Conservation (phyloP, 306 rosid genomes). For the Rubus idaeus region DNA sequence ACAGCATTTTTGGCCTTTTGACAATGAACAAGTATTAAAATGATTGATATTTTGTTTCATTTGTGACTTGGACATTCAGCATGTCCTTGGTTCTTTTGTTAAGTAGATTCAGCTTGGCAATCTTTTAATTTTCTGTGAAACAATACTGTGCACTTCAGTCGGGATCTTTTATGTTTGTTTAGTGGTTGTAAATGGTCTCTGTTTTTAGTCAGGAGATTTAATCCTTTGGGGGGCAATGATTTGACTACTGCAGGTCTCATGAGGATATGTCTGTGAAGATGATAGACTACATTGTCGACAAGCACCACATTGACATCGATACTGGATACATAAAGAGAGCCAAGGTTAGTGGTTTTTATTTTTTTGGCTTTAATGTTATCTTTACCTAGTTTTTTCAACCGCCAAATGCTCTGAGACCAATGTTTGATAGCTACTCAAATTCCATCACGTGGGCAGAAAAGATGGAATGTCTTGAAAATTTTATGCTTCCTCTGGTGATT, state of each 20-base stretch:
- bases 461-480: not conserved
- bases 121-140: not conserved
- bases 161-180: not conserved
- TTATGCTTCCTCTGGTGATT: not conserved
- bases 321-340: slow-evolving; percentile 48
- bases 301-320: slow-evolving; percentile 74
- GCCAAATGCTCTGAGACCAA: slow-evolving; percentile 6
- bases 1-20: not conserved
- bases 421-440: slow-evolving; percentile 16
- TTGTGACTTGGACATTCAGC: not conserved
- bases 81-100: not conserved
- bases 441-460: slow-evolving; percentile 15
- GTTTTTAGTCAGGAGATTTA: slow-evolving; percentile 16
- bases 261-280: slow-evolving; percentile 81
- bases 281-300: slow-evolving; percentile 80
- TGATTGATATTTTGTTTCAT: slow-evolving; percentile 8
- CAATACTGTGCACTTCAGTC: not conserved
- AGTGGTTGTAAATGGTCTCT: slow-evolving; percentile 5
- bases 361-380: not conserved
- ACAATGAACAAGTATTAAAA: not conserved
- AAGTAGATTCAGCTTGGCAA: not conserved
- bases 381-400: slow-evolving; percentile 1
- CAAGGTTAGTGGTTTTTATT: slow-evolving; percentile 48
- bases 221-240: slow-evolving; percentile 14
- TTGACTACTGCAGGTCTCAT: slow-evolving; percentile 62